Conservation (phyloP, 352 stramenopile genomes). For the Plasmopara muralis region DNA sequence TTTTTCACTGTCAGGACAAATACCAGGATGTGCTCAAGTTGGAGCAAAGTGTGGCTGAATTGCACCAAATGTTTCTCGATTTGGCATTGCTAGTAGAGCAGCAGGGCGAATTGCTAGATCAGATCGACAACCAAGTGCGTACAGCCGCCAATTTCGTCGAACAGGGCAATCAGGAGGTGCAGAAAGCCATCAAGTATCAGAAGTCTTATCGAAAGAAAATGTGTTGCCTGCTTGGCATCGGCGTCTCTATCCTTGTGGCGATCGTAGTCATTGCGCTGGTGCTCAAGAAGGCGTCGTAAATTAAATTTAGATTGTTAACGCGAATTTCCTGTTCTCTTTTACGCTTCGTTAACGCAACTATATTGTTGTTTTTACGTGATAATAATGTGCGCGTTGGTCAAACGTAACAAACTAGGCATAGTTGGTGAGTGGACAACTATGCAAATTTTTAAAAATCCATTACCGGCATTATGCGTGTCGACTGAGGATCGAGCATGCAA, state of each 20-base stretch:
- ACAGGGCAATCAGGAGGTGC: slow-evolving; percentile 93
- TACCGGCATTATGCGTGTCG: too few species aligned
- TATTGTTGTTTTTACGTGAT: too few species aligned
- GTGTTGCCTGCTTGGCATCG: slow-evolving; percentile 83
- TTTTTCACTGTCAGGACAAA: slow-evolving; percentile 94
- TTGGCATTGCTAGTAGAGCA: slow-evolving; percentile 96
- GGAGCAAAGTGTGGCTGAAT: slow-evolving; percentile 93
- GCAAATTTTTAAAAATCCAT: too few species aligned
- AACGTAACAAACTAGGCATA: too few species aligned
- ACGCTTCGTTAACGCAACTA: too few species aligned
- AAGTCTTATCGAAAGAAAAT: slow-evolving; percentile 97
- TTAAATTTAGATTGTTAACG: too few species aligned
- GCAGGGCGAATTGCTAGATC: slow-evolving; percentile 96
- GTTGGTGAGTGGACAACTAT: too few species aligned
- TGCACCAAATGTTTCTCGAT: slow-evolving; percentile 99
- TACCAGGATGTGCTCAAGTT: slow-evolving; percentile 97
- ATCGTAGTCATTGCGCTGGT: slow-evolving; percentile 71
- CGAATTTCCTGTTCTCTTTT: too few species aligned
- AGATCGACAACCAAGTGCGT: slow-evolving; percentile 95
- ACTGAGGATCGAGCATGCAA: too few species aligned
- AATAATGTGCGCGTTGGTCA: too few species aligned
- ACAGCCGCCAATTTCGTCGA: slow-evolving; percentile 95
- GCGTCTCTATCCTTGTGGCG: slow-evolving; percentile 70
- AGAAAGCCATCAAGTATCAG: slow-evolving; percentile 93
- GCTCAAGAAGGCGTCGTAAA: slow-evolving; percentile 32